Base-by-base conservation (phyloP, 129 eudicot species). In the Heracleum sosnowskyi region DNA sequence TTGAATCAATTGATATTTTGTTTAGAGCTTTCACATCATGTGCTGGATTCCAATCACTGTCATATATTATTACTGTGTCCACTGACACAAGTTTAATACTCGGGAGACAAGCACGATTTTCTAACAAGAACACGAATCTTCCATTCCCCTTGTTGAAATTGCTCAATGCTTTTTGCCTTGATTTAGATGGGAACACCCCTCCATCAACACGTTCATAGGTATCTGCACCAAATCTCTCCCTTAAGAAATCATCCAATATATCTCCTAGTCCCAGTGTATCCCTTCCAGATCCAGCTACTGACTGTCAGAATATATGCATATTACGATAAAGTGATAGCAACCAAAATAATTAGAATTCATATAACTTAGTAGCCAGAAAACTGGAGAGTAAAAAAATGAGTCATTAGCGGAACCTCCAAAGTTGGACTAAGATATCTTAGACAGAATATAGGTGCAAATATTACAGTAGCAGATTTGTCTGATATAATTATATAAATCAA, bases 11-110 rank as follows among this genome's bases (percentile, higher is more conserved):
- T 24, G 86, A 80, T 80, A 92, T 84, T 78, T 40, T 92, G 49
- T 90, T 89, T 51, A 95, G 84, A 9, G 92, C 90, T 86, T 81
- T 88, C 79, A 90, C 75, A 86, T 95, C 99, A 78, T 87, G 87
- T 47, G 88, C 86, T 35, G 97, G 99, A 79, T 90, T 92, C 94
- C 86, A 88, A n/a, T 95, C 97, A 82, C 97, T 90, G 72, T 82
- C 86, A 60, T 79, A 90, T 81, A 92, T 80, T 76, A 95, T 57
- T 78, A 92, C 75, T 35, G 84, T 62, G 83, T 95, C 99, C 75
- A 95, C 82, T 46, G 92, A 87, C 33, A 86, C 84, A 28, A 90
- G 76, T 55, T 86, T 95, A 57, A 92, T 85, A 77, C 83, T 76
- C 34, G 92, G 79, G 73, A 44, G 78, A 81, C 97, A 95, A 45